Base-by-base conservation (phyloP, 176 grass and related monocot species). In the Chloris gayana region DNA sequence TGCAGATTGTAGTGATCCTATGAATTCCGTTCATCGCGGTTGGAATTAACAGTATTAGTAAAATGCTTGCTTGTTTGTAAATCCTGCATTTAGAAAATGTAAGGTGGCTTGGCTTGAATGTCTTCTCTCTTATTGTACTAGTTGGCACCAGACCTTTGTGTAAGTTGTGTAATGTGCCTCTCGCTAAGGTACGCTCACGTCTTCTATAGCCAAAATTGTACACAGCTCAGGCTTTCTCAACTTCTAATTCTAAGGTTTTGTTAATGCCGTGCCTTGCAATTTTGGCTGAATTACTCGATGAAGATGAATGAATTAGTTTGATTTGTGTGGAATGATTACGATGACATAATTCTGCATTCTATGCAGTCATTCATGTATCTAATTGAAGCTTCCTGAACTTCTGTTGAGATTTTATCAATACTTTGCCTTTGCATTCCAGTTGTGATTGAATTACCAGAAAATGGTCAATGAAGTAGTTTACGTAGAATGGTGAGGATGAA, bases 161-260 rank as follows among this genome's bases (percentile, higher is more conserved):
- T 54, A 41, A 21, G 60, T 30, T 56, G 19, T 24, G 47, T 31
- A 64, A 26, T 76, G 17, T 13, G 18, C 42, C 17, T 72, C 59
- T 74, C n/a, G n/a, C 37, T 27, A 27, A 70, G 25, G 34, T 85
- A 41, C 30, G 35, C 19, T 58, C 14, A 63, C 53, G 38, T 14
- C 17, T 11, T 50, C 22, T 75, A 15, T 75, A 15, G 46, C 47
- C 8, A 9, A 62, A 62, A 64, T 26, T 26, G 8, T 18, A 47
- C 30, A 13, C 32, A n/a, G 18, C 67, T 38, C 32, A 32, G 7
- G n/a, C 54, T 76, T 44, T 30, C 42, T 51, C 2, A 51, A 50
- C 51, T 38, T 49, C 18, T 62, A 30, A n/a, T n/a, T n/a, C 24
- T 33, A 30, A 50, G 11, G 62, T 70, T 84, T 85, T 81, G 31